Percentiles rank a stretch among this genome's conserved stretches.
These are phyloP conservation scores for Bidens hawaiensis DNA, from an alignment of 140 eudicot genomes.

Conservation along the genomic window DNA sequence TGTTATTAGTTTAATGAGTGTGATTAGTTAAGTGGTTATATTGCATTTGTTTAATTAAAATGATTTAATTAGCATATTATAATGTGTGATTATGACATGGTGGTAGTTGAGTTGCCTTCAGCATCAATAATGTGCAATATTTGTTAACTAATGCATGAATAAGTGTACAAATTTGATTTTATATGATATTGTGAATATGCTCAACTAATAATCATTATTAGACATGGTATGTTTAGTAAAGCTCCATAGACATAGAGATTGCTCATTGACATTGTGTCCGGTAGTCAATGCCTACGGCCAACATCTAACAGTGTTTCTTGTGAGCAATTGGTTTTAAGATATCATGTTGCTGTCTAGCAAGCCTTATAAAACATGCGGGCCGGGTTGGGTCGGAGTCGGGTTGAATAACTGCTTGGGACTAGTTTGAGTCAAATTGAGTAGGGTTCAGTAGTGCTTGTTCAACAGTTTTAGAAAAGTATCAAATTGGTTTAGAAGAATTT, in stretches of 20 bases:
- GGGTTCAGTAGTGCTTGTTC: not conserved
- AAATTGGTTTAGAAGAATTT: no score
- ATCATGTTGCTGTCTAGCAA: not conserved
- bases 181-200: not conserved
- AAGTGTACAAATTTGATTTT: not conserved
- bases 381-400: not conserved
- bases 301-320: not conserved
- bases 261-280: not conserved
- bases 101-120: slow-evolving; percentile 8
- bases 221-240: no score
- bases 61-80: not conserved
- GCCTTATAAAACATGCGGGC: not conserved
- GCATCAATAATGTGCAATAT: not conserved
- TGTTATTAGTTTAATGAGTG: not conserved
- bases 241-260: no score
- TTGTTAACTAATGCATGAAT: not conserved
- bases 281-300: not conserved
- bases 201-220: no score
- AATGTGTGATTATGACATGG: slow-evolving; percentile 9
- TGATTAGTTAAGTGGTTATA: slow-evolving; percentile 8
- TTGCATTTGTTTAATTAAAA: not conserved
- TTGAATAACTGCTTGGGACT: no score
- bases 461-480: not conserved
- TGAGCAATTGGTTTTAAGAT: not conserved
- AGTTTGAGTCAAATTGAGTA: no score